A percentile compares a stretch with the other conserved stretches of the same genome.
Evolutionary conservation across 2,329 filamentous ascomycete genomes (phyloP).

Genomic region (Fusarium coffeatum): DNA sequence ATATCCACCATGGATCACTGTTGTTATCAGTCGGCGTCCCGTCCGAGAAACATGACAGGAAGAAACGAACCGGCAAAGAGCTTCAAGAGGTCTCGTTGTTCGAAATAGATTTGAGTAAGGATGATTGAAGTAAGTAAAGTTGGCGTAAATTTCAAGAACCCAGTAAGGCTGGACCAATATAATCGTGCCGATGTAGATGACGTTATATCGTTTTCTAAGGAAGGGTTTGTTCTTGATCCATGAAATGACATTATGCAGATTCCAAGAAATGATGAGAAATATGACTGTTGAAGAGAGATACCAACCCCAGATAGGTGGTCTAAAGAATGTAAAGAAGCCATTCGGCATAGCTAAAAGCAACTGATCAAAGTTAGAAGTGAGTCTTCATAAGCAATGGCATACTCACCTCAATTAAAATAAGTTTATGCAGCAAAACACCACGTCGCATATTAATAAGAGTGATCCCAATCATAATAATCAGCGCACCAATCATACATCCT

Average conservation of each 20-base stretch:
- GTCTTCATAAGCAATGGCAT: fast-evolving
- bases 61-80: constrained; percentile 63
- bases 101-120: constrained; percentile 64
- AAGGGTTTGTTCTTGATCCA: constrained; percentile 76
- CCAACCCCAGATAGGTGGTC: constrained; percentile 67
- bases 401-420: constrained; percentile 61
- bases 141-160: constrained; percentile 73
- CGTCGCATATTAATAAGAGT: constrained; percentile 62
- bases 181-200: constrained; percentile 69
- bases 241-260: constrained; percentile 72
- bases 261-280: constrained; percentile 71
- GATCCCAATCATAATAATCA: constrained; percentile 61
- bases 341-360: constrained; percentile 67
- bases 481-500: constrained; percentile 60
- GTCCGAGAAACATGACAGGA: fast-evolving
- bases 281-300: constrained; percentile 71
- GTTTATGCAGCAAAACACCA: constrained; percentile 60
- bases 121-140: constrained; percentile 72
- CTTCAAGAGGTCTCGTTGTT: constrained; percentile 68
- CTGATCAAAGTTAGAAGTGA: constrained; percentile 46
- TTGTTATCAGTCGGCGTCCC: not conserved
- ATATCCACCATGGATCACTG: constrained; percentile 76
- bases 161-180: constrained; percentile 71
- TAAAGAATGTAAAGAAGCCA: constrained; percentile 69
- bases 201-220: constrained; percentile 60